Conservation (phyloP, 306 rosid species). For the Rosa lucieae region DNA sequence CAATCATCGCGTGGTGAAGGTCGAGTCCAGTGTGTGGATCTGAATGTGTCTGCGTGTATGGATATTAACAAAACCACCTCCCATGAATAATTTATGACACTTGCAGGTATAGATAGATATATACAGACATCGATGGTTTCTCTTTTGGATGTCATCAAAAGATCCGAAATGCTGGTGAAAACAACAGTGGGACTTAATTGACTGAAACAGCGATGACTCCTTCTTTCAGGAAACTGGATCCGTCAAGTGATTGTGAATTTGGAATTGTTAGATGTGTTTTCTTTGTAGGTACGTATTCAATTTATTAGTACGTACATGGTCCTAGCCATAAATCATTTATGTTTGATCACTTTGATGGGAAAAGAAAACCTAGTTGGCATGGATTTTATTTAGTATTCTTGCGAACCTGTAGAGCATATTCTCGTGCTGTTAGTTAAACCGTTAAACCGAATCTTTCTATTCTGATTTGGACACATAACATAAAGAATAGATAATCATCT, state of each 20-base stretch:
- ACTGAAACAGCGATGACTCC: not conserved
- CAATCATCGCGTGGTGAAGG: not conserved
- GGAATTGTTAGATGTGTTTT: not conserved
- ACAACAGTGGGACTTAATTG: not conserved
- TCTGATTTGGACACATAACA: conserved; percentile 2
- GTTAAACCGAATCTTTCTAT: not conserved
- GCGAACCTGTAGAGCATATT: not conserved
- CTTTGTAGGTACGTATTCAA: not conserved
- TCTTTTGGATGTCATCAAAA: not conserved
- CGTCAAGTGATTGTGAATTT: not conserved
- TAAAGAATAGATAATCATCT: not conserved
- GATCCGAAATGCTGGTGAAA: not conserved
- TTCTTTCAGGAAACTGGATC: not conserved
- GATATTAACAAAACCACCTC: not conserved
- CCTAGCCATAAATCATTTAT: not conserved
- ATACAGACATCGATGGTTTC: not conserved
- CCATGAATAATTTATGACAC: not conserved
- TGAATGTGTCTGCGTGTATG: not conserved
- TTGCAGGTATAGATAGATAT: not conserved
- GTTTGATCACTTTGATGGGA: not conserved
- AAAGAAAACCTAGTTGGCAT: not conserved
- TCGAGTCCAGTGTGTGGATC: not conserved
- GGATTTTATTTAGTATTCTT: not conserved
- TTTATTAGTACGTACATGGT: not conserved
- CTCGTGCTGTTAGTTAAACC: not conserved